Evolutionary conservation across 2,329 filamentous ascomycete species (phyloP).

Genomic region (Penicillium janthinellum): DNA sequence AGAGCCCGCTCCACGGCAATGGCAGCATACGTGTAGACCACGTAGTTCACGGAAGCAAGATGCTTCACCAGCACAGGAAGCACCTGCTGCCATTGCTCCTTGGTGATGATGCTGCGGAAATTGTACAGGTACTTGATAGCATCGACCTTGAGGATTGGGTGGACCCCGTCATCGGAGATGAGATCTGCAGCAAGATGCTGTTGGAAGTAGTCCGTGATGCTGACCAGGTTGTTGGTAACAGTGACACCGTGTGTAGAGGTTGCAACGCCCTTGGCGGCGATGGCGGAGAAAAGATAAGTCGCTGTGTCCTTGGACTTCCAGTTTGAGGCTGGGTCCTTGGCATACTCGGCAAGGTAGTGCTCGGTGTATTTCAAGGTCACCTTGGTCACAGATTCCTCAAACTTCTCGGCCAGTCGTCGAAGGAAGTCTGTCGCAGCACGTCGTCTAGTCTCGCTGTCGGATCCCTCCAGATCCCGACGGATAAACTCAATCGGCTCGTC

Average conservation of each 20-base stretch:
- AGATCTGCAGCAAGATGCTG: slow-evolving; percentile 89
- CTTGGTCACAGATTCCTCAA: slow-evolving; percentile 78
- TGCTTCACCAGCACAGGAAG: slow-evolving; percentile 91
- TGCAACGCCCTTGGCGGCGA: slow-evolving; percentile 86
- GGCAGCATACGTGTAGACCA: slow-evolving; percentile 95
- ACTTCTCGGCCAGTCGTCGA: slow-evolving; percentile 82
- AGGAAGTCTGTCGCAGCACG: slow-evolving; percentile 94
- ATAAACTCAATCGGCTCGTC: slow-evolving; percentile 99
- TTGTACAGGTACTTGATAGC: slow-evolving; percentile 98
- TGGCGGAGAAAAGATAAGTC: slow-evolving; percentile 93
- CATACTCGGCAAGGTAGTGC: slow-evolving; percentile 76
- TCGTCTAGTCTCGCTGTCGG: slow-evolving; percentile 89
- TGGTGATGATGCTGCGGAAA: slow-evolving; percentile 91
- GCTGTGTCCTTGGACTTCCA: slow-evolving; percentile 99
- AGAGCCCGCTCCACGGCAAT: slow-evolving; percentile 94
- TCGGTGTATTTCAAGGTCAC: slow-evolving; percentile 87
- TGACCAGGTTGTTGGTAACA: slow-evolving; percentile 81
- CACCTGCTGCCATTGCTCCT: slow-evolving; percentile 86
- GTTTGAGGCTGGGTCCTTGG: slow-evolving; percentile 67
- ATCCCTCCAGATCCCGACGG: slow-evolving; percentile 89
- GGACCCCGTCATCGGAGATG: slow-evolving; percentile 65
- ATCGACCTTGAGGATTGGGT: slow-evolving; percentile 92
- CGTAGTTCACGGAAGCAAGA: slow-evolving; percentile 85
- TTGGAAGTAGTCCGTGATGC: slow-evolving; percentile 94
- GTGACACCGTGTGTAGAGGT: slow-evolving; percentile 89